Conservation (phyloP, 75 land plant genomes). For the Pseudotsuga menziesii region DNA sequence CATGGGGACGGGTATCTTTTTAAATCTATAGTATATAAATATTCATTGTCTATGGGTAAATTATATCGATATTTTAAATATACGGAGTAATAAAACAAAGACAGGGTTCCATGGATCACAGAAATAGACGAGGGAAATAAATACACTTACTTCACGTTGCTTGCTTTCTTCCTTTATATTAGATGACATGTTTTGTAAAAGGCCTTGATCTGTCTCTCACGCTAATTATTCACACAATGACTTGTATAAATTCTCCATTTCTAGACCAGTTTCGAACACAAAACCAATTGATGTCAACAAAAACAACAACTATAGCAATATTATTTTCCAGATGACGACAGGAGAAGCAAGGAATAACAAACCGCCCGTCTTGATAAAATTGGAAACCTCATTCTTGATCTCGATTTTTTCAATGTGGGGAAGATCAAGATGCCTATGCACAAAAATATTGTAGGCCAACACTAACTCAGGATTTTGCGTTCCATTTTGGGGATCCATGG, state of each 20-base stretch:
- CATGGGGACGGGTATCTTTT: no score
- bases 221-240: slow-evolving; percentile 48
- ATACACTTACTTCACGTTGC: slow-evolving; percentile 73
- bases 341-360: neutral
- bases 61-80: no score
- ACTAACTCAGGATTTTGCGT: slow-evolving; percentile 64
- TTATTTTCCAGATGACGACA: neutral
- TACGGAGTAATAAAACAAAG: no score
- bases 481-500: slow-evolving; percentile 80
- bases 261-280: slow-evolving; percentile 17
- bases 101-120: no score
- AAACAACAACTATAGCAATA: neutral
- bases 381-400: slow-evolving; percentile 58
- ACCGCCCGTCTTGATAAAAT: slow-evolving; percentile 49
- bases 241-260: slow-evolving; percentile 86
- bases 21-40: no score
- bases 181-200: slow-evolving; percentile 52
- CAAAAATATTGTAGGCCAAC: slow-evolving; percentile 77
- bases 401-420: slow-evolving; percentile 83
- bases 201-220: slow-evolving; percentile 59
- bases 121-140: slow-evolving; percentile 7
- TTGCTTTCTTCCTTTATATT: slow-evolving; percentile 72
- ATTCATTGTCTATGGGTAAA: no score
- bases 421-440: slow-evolving; percentile 63
- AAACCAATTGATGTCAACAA: neutral